A percentile compares a stretch with the other conserved stretches of the same genome.
phyloP scores from a whole-genome alignment of 352 stramenopile species.

The Phytophthora pisi region DNA sequence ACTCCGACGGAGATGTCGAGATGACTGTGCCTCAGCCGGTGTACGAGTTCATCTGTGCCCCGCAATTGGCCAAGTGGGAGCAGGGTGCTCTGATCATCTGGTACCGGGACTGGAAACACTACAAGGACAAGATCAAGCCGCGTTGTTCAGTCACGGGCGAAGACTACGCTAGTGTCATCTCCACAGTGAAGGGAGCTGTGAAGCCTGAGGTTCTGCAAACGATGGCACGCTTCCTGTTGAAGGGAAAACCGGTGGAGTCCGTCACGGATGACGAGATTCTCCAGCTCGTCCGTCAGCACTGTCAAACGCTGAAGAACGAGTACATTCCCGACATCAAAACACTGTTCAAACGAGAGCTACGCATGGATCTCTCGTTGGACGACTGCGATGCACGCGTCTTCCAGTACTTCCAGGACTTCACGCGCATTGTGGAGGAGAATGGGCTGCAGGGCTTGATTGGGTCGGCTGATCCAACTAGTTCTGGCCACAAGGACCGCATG shows the following conservation, averaged over 20 bases:
- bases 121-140: slow-evolving; percentile 17
- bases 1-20: slow-evolving; percentile 21
- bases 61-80: slow-evolving; percentile 17
- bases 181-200: slow-evolving; percentile 21
- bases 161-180: slow-evolving; percentile 13
- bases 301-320: slow-evolving; percentile 21
- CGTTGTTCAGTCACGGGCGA: slow-evolving; percentile 24
- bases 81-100: slow-evolving; percentile 19
- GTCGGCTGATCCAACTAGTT: not conserved
- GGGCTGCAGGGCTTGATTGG: slow-evolving; percentile 17
- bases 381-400: slow-evolving; percentile 20
- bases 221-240: slow-evolving; percentile 20
- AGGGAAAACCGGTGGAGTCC: slow-evolving; percentile 9
- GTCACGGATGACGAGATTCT: slow-evolving; percentile 22
- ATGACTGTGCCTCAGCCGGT: slow-evolving; percentile 23
- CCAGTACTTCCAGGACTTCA: slow-evolving; percentile 26
- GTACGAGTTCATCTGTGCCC: slow-evolving; percentile 20
- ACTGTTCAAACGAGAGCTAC: slow-evolving; percentile 18
- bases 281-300: slow-evolving; percentile 9
- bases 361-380: slow-evolving; percentile 20
- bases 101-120: slow-evolving; percentile 21
- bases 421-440: slow-evolving; percentile 18
- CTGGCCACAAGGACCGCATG: slow-evolving; percentile 7
- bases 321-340: slow-evolving; percentile 20
- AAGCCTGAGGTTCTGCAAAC: slow-evolving; percentile 23